These are phyloP conservation scores for Fusarium heterosporum DNA, from an alignment of 2,329 filamentous ascomycete species.

Conservation along the genomic window DNA sequence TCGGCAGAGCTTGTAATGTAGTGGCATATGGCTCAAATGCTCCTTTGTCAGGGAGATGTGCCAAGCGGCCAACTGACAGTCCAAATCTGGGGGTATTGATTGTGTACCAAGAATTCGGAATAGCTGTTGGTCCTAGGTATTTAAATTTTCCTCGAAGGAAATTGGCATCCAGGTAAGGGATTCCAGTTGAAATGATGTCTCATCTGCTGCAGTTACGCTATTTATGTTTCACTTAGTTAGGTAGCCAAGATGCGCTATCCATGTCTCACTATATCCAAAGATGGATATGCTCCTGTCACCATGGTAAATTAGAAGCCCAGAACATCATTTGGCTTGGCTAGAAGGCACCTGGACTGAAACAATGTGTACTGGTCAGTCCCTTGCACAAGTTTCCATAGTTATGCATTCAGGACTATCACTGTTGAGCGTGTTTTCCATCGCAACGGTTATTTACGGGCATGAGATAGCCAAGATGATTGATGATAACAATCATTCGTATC, in stretches of 20 bases:
- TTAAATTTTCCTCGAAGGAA: background rate
- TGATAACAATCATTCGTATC: background rate
- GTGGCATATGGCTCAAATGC: background rate
- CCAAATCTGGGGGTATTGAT: background rate
- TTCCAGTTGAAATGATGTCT: background rate
- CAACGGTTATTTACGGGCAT: too few species aligned
- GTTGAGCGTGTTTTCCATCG: background rate
- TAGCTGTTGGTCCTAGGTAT: background rate
- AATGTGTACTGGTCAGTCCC: background rate
- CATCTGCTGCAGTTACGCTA: too few species aligned
- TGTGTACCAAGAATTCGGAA: background rate
- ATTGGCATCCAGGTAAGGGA: background rate
- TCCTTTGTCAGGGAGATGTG: background rate
- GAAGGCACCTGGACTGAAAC: background rate
- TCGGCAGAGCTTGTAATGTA: background rate
- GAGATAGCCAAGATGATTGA: background rate
- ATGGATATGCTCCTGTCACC: background rate
- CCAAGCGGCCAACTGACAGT: constrained; percentile 2
- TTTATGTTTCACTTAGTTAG: background rate
- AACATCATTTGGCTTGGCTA: background rate
- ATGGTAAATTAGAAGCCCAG: background rate
- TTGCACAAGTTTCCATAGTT: too few species aligned
- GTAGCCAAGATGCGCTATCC: background rate
- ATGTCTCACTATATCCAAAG: background rate
- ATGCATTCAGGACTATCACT: background rate